phyloP scores from a whole-genome alignment of 805 yeast genomes.

The Starmerella apis region DNA sequence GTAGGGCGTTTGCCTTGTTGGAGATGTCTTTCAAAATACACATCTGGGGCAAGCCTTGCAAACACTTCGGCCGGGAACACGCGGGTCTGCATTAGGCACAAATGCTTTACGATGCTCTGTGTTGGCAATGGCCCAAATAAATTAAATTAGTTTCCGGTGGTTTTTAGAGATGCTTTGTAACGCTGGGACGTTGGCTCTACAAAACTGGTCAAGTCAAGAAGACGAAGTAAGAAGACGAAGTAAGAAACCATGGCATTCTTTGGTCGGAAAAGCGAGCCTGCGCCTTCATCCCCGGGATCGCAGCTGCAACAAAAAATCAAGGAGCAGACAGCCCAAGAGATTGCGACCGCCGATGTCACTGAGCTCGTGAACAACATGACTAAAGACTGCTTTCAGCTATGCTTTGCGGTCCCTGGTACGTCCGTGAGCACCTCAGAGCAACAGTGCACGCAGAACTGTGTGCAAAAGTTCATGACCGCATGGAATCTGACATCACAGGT shows the following conservation, averaged over 20 bases:
- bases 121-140: neutral
- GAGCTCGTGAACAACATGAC: conserved; percentile 76
- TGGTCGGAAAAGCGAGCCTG: conserved; percentile 13
- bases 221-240: too few species aligned
- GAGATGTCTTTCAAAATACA: conserved; percentile 69
- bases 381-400: conserved; percentile 75
- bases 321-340: conserved; percentile 63
- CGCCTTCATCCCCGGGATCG: conserved; percentile 4
- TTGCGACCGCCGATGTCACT: conserved; percentile 86
- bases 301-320: conserved; percentile 30
- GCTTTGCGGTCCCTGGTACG: conserved; percentile 54
- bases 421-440: conserved; percentile 44
- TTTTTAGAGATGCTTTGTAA: conserved; percentile 1
- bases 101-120: too few species aligned
- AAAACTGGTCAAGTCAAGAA: neutral
- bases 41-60: conserved; percentile 75
- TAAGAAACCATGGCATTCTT: conserved; percentile 15
- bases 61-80: conserved; percentile 72
- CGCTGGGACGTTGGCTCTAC: neutral
- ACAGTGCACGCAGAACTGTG: conserved; percentile 63
- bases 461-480: conserved; percentile 77
- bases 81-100: conserved; percentile 34
- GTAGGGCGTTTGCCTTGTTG: conserved; percentile 68
- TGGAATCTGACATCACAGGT: conserved; percentile 79
- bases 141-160: neutral